Conservation (phyloP, 139 green algal species). For the Volvox africanus region DNA sequence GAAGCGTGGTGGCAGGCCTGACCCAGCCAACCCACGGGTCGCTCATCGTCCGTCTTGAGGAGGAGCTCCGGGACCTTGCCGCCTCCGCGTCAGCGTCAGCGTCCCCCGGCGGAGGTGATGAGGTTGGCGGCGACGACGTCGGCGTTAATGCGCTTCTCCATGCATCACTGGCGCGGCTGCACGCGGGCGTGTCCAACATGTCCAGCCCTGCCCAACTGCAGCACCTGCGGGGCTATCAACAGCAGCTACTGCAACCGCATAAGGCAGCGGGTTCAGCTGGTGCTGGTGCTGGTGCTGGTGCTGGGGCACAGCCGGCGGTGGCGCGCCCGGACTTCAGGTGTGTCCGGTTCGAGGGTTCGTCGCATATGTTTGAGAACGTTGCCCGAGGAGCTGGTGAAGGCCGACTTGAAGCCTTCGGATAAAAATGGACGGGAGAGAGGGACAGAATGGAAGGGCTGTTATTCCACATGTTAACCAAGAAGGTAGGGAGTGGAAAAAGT, state of each 20-base stretch:
- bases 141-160: background rate
- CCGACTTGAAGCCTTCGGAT: no score
- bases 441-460: no score
- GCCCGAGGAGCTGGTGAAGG: no score
- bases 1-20: background rate
- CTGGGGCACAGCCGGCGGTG: background rate
- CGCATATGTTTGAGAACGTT: no score
- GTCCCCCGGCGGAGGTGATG: background rate
- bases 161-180: background rate
- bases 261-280: no score
- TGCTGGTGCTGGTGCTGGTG: background rate
- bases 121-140: no score
- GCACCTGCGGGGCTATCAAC: conserved; percentile 16
- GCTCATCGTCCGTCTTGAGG: conserved; percentile 9
- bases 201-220: background rate
- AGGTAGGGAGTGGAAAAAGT: no score
- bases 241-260: no score
- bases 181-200: conserved; percentile 34
- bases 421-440: no score
- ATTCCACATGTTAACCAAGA: no score
- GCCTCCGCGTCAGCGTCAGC: background rate
- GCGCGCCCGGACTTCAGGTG: conserved; percentile 20
- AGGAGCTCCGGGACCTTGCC: background rate
- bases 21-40: background rate
- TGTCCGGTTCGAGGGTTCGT: no score